phyloP scores from a whole-genome alignment of 2,329 filamentous ascomycete species.

The Triangularia verruculosa region DNA sequence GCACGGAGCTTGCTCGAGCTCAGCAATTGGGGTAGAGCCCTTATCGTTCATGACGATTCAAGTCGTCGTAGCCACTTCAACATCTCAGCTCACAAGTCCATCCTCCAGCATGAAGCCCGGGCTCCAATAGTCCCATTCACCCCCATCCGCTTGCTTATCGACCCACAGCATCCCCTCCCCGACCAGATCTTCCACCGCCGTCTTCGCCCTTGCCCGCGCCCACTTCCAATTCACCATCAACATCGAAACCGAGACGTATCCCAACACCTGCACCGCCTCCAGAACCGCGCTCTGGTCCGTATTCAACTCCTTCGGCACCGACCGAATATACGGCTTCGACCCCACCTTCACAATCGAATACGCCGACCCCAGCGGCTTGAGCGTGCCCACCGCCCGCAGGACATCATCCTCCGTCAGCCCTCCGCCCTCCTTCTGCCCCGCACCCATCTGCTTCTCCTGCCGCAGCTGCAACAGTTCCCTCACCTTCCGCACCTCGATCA shows the following conservation, averaged over 20 bases:
- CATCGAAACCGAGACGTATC: slow-evolving; percentile 88
- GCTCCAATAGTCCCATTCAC: slow-evolving; percentile 91
- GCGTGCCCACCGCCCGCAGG: slow-evolving; percentile 78
- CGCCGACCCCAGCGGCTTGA: slow-evolving; percentile 82
- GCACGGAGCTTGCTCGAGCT: background rate
- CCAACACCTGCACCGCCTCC: slow-evolving; percentile 84
- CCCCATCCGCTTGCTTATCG: slow-evolving; percentile 66
- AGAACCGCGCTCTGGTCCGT: slow-evolving; percentile 90
- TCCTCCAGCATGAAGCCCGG: slow-evolving; percentile 65
- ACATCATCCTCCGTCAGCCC: slow-evolving; percentile 92
- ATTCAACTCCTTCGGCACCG: slow-evolving; percentile 91
- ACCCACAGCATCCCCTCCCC: slow-evolving; percentile 92
- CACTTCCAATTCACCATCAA: slow-evolving; percentile 81
- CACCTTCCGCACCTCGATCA: slow-evolving; percentile 82
- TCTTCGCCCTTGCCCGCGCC: slow-evolving; percentile 80
- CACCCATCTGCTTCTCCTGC: slow-evolving; percentile 62
- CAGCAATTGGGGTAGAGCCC: background rate
- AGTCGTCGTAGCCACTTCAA: background rate
- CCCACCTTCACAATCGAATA: slow-evolving; percentile 85
- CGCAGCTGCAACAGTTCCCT: slow-evolving; percentile 39
- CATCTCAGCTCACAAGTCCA: slow-evolving; percentile 20
- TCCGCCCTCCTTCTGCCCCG: slow-evolving; percentile 70
- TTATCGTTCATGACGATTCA: background rate
- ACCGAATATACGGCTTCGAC: slow-evolving; percentile 81
- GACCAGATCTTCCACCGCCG: slow-evolving; percentile 85